Evolutionary conservation across 768 basidiomycete genomes (phyloP).

Genomic region (Termitomyces sp.): DNA sequence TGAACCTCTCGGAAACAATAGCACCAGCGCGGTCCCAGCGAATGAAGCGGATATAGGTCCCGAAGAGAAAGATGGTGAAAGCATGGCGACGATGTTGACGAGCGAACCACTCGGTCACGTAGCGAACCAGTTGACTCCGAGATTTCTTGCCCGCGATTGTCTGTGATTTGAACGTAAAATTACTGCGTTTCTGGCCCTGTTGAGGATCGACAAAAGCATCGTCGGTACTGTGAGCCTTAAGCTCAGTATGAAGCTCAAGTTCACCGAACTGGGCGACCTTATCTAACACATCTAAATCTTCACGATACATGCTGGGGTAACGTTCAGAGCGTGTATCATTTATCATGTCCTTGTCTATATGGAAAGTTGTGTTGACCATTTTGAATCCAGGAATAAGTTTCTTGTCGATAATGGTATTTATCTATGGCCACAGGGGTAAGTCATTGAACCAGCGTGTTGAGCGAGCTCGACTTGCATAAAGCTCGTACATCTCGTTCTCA

Average conservation of each 20-base stretch:
- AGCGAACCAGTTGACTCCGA: slow-evolving; percentile 18
- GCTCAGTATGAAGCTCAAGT: slow-evolving; percentile 10
- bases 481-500: background rate
- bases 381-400: too few species aligned
- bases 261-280: slow-evolving; percentile 7
- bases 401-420: background rate
- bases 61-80: too few species aligned
- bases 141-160: background rate
- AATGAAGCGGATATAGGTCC: too few species aligned
- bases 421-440: background rate
- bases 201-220: slow-evolving; percentile 2
- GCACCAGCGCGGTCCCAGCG: too few species aligned
- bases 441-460: background rate
- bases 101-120: slow-evolving; percentile 16
- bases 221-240: slow-evolving; percentile 6
- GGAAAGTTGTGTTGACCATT: too few species aligned
- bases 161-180: background rate
- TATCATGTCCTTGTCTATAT: background rate
- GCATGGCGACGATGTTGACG: slow-evolving; percentile 22
- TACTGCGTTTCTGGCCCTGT: background rate
- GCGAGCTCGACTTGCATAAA: background rate
- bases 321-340: background rate
- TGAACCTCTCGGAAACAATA: too few species aligned
- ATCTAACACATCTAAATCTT: background rate
- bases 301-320: slow-evolving; percentile 3